Evolutionary conservation across 495 filamentous ascomycete genomes (phyloP).

Genomic region (Aspergillus nanangensis): DNA sequence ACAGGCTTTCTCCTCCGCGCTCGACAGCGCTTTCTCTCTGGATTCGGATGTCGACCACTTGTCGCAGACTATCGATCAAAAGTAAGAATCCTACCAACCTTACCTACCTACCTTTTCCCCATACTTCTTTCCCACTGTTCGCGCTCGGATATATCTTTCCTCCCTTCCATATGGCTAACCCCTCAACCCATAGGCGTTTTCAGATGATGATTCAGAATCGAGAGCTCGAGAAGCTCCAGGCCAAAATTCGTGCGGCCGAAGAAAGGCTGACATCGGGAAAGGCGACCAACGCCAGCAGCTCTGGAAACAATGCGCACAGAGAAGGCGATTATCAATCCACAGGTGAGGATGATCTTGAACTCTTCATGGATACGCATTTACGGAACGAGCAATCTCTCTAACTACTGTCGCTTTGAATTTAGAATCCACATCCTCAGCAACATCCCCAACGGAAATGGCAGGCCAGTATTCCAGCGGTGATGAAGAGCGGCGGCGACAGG

Average conservation of each 20-base stretch:
- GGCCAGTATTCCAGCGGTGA: slow-evolving; percentile 22
- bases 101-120: not conserved
- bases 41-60: slow-evolving; percentile 76
- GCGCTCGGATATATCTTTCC: not conserved
- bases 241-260: slow-evolving; percentile 79
- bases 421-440: slow-evolving; percentile 16
- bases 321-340: slow-evolving; percentile 16
- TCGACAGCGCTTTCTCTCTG: slow-evolving; percentile 85
- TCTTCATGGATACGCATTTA: too few species aligned
- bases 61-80: slow-evolving; percentile 72
- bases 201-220: slow-evolving; percentile 71
- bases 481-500: slow-evolving; percentile 16
- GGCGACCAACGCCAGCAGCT: slow-evolving; percentile 13
- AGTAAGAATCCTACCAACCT: slow-evolving; percentile 64
- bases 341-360: too few species aligned
- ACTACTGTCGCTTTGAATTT: slow-evolving; percentile 1
- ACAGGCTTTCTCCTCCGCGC: slow-evolving; percentile 75
- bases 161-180: not conserved
- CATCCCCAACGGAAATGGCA: slow-evolving; percentile 17
- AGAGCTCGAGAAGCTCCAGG: slow-evolving; percentile 83
- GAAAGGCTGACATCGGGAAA: slow-evolving; percentile 59
- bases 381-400: slow-evolving; percentile 5
- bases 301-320: slow-evolving; percentile 3
- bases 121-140: not conserved
- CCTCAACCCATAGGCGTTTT: slow-evolving; percentile 41